Evolutionary conservation across 176 grass and related monocot species (phyloP), one percentile per base, ranked within the genome.

Genomic region (Lolium perenne): DNA sequence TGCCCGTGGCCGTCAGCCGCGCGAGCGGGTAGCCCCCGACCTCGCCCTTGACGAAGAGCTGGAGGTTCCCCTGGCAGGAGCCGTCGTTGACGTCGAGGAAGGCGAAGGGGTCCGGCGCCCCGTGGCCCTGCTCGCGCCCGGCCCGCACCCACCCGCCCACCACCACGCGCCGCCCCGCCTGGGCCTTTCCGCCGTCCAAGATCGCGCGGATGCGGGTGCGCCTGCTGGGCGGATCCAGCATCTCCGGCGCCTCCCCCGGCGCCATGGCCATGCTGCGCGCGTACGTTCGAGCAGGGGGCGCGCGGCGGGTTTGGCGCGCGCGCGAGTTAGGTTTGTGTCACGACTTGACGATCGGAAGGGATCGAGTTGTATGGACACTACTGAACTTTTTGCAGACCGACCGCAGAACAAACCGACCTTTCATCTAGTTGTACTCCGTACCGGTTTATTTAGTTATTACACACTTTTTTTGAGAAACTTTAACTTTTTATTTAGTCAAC

Each of bases 81-180:
- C 93, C 95, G 16, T 97, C 95, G 87, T 93, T 97, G 80, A 97
- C 62, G 80, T 97, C 95, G 18, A 97, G 93, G 59, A 94, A 93
- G 8, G 90, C 90, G 65, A 95, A 95, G 11, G 61, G 61, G 61
- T 64, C 61, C 23, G 61, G 60, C 13, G 90, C 66, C 2, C 93
- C 93, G 48, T 82, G 87, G 8, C 93, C 88, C 79, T 95, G 93
- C 87, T 90, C 88, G 6, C 93, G 81, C 3, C 93, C 93, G 6
- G 93, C 92, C 74, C 86, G 90, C 18, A 95, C 90, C 93, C 93
- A 95, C 3, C 93, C 93, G 13, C 93, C 93, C 13, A 95, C 88
- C 64, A 95, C 75, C 22, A 95, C 87, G 20, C 80, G 86, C 10
- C 55, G 67, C 62, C 93, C 90, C 8, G 82, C 85, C 20, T 68